These are phyloP conservation scores for Suillus sp. DNA, from an alignment of 768 basidiomycete species.

Conservation along the genomic window DNA sequence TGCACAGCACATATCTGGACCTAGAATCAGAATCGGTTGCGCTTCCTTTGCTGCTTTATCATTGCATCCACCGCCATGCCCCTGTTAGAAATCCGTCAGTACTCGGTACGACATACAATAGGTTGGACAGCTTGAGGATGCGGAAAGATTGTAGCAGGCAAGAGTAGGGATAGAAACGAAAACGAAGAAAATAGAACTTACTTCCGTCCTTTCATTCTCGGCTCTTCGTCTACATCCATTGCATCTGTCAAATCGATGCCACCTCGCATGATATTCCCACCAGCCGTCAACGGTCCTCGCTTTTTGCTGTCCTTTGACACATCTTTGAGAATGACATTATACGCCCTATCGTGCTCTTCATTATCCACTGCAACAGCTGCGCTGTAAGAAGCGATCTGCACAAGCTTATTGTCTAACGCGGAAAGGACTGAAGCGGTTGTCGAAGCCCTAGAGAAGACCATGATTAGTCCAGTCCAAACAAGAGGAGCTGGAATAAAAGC, in stretches of 20 bases:
- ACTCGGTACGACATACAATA: background rate
- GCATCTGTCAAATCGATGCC: constrained; percentile 28
- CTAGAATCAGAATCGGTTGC: constrained; percentile 50
- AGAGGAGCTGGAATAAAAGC: background rate
- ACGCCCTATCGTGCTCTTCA: constrained; percentile 55
- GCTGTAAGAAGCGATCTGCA: constrained; percentile 48
- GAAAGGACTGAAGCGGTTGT: constrained; percentile 71
- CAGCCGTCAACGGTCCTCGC: constrained; percentile 29
- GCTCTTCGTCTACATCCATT: constrained; percentile 72
- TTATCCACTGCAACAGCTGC: constrained; percentile 43
- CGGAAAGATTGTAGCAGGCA: background rate
- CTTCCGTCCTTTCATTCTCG: constrained; percentile 61
- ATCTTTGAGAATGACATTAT: constrained; percentile 60
- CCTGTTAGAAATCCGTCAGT: constrained; percentile 13
- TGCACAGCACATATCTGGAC: background rate
- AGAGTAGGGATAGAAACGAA: background rate
- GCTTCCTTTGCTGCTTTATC: constrained; percentile 56
- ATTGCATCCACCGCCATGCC: constrained; percentile 43
- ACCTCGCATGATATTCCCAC: constrained; percentile 15
- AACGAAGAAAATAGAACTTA: constrained; percentile 35
- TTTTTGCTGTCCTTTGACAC: constrained; percentile 57
- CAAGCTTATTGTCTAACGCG: constrained; percentile 73
- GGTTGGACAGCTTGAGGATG: background rate
- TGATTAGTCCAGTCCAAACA: constrained; percentile 11
- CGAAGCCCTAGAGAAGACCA: constrained; percentile 52